Percentiles rank a stretch among this genome's conserved stretches.
Evolutionary conservation across 129 eudicot species (phyloP).

Genomic region (Saposhnikovia divaricata): DNA sequence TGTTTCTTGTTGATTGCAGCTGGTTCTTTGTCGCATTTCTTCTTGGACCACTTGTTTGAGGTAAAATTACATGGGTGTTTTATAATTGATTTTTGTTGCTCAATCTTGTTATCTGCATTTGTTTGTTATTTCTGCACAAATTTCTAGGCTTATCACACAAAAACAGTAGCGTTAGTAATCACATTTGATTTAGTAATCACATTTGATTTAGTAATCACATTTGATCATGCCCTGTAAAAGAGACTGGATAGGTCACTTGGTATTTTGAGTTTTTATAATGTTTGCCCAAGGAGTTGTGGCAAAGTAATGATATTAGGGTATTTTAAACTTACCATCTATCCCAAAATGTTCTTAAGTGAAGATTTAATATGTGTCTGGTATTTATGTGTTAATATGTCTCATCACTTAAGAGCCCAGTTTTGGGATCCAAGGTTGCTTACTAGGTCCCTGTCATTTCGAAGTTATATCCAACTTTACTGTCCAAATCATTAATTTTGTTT

Average conservation of each 20-base stretch:
- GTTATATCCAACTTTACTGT: not conserved
- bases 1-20: conserved; percentile 78
- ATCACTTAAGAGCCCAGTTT: not conserved
- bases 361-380: not conserved
- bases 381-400: not conserved
- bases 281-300: not conserved
- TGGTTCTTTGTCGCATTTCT: conserved; percentile 91
- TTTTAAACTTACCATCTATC: not conserved
- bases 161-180: no score
- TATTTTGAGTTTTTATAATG: not conserved
- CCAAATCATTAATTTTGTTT: not conserved
- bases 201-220: not conserved
- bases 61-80: conserved; percentile 23
- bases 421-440: not conserved
- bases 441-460: not conserved
- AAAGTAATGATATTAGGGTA: not conserved
- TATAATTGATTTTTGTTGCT: conserved; percentile 17
- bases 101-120: not conserved
- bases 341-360: no score
- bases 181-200: not conserved
- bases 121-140: no score
- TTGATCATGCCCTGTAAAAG: not conserved
- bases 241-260: not conserved
- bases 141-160: not conserved
- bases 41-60: conserved; percentile 96